Conservation (phyloP, 306 rosid species). For the Quercus mongolica region DNA sequence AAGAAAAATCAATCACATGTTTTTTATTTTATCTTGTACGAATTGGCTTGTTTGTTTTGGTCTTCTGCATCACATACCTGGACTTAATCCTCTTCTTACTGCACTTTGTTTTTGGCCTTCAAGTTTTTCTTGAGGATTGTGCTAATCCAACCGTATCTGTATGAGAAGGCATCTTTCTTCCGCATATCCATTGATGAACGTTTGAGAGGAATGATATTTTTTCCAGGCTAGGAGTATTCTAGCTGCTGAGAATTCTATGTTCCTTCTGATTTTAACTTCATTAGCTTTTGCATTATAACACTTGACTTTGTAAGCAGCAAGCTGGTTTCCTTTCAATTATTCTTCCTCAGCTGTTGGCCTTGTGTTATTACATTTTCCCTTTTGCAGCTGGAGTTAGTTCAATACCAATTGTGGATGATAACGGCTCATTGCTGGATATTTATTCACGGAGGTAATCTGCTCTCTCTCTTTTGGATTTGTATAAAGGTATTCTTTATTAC, state of each 20-base stretch:
- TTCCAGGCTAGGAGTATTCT: not conserved
- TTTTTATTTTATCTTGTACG: not conserved
- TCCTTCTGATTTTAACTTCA: not conserved
- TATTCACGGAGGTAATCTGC: slow-evolving; percentile 66
- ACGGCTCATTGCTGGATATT: slow-evolving; percentile 70
- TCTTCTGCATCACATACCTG: not conserved
- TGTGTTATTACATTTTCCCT: slow-evolving; percentile 21
- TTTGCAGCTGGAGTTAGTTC: slow-evolving; percentile 80
- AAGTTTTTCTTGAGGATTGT: not conserved
- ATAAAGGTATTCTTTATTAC: not conserved
- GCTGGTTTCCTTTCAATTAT: slow-evolving; percentile 9
- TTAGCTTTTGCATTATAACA: not conserved
- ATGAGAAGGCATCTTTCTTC: slow-evolving; percentile 14
- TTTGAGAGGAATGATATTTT: slow-evolving; percentile 5
- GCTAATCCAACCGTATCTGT: not conserved
- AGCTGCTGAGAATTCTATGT: not conserved
- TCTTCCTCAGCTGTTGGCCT: slow-evolving; percentile 17
- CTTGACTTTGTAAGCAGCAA: slow-evolving; percentile 7
- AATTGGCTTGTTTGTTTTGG: not conserved
- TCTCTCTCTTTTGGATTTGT: not conserved
- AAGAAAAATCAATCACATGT: not conserved
- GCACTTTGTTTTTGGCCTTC: not conserved
- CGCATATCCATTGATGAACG: not conserved
- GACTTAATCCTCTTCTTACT: not conserved
- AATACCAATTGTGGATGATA: slow-evolving; percentile 76